A percentile compares a stretch with the other conserved stretches of the same genome.
These are phyloP conservation scores for Ogataea paraovalis DNA, from an alignment of 805 yeast species.

Conservation along the genomic window DNA sequence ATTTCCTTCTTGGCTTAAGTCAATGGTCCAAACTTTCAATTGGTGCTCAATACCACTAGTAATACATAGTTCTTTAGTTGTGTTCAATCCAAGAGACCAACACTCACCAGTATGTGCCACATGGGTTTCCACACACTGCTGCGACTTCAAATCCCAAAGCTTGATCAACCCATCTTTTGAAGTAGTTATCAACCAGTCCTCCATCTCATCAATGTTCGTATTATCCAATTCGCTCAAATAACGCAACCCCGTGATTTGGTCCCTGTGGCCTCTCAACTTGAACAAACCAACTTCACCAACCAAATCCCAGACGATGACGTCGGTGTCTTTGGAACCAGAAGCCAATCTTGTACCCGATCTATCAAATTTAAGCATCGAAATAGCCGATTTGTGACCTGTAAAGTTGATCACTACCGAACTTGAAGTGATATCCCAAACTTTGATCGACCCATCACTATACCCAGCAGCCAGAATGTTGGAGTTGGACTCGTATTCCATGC, in stretches of 20 bases:
- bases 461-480: conserved; percentile 84
- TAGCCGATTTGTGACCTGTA: conserved; percentile 84
- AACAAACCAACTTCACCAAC: conserved; percentile 87
- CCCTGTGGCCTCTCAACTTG: conserved; percentile 85
- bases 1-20: conserved; percentile 45
- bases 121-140: conserved; percentile 91
- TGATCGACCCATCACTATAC: conserved; percentile 81
- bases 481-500: conserved; percentile 53
- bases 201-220: conserved; percentile 45
- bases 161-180: conserved; percentile 90
- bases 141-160: conserved; percentile 87
- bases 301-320: conserved; percentile 89
- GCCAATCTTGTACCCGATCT: conserved; percentile 75
- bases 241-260: conserved; percentile 74
- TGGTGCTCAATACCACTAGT: conserved; percentile 83
- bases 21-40: conserved; percentile 77
- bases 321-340: conserved; percentile 84
- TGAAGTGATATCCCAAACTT: conserved; percentile 87
- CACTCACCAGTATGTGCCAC: conserved; percentile 92
- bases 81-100: conserved; percentile 67
- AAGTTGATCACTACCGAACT: conserved; percentile 74
- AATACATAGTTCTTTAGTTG: conserved; percentile 38
- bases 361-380: conserved; percentile 71
- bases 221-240: conserved; percentile 37
- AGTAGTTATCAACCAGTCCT: conserved; percentile 69